Conservation (phyloP, 139 green algal genomes). For the Micractinium sp. region DNA sequence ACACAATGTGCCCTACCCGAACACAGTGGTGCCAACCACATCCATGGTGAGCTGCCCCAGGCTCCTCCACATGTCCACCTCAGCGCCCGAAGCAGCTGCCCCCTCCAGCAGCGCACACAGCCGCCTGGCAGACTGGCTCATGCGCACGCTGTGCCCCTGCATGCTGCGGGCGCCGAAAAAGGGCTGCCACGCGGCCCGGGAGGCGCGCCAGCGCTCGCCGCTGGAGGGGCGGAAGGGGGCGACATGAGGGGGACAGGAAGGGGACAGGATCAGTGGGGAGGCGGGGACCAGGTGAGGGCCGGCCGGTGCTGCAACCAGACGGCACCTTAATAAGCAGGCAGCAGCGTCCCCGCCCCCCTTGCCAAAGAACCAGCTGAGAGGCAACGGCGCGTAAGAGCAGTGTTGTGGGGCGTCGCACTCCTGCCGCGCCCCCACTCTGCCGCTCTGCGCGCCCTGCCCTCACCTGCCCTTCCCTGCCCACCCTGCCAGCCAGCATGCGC, state of each 20-base stretch:
- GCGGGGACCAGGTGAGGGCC: neutral
- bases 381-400: too few relatives aligned
- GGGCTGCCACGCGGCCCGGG: slow-evolving; percentile 1
- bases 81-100: neutral
- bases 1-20: neutral
- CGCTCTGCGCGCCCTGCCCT: too few relatives aligned
- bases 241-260: too few relatives aligned
- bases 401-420: too few relatives aligned
- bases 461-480: too few relatives aligned
- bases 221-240: too few relatives aligned
- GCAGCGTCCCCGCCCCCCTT: neutral
- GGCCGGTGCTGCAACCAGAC: too few relatives aligned
- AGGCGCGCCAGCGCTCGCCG: slow-evolving; percentile 1
- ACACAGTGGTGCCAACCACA: neutral
- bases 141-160: neutral
- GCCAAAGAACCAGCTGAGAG: too few relatives aligned
- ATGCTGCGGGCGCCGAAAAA: slow-evolving; percentile 3
- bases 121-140: neutral
- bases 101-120: neutral
- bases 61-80: slow-evolving; percentile 14
- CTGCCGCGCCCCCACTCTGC: too few relatives aligned
- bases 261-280: neutral
- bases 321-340: neutral
- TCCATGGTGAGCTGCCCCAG: neutral
- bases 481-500: neutral